Evolutionary conservation across 2,329 filamentous ascomycete species (phyloP).

Genomic region (Venturia carpophila): DNA sequence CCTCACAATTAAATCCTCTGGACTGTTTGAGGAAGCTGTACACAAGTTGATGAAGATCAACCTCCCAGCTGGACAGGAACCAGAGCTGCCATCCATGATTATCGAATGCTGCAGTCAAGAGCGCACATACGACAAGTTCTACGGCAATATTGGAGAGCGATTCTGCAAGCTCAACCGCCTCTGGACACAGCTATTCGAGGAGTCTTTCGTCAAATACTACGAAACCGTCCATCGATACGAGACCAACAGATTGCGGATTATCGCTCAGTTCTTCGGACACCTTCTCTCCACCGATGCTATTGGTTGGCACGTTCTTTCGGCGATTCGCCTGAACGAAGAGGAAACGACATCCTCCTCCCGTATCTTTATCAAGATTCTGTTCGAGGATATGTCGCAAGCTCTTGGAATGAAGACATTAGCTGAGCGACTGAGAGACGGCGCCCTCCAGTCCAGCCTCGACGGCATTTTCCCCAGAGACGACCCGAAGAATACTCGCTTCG

Average conservation of each 20-base stretch:
- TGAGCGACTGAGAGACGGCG: conserved; percentile 68
- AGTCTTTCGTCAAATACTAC: conserved; percentile 87
- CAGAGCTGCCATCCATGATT: conserved; percentile 91
- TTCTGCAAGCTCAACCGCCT: conserved; percentile 94
- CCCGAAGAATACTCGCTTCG: conserved; percentile 84
- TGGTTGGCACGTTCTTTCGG: conserved; percentile 80
- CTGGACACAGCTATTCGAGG: conserved; percentile 89
- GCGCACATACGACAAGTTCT: conserved; percentile 96
- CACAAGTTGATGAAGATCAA: conserved; percentile 91
- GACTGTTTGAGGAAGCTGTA: conserved; percentile 91
- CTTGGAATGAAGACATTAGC: conserved; percentile 76
- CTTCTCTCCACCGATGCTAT: conserved; percentile 81
- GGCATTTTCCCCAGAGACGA: conserved; percentile 88
- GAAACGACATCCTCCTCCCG: conserved; percentile 93
- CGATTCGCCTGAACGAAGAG: conserved; percentile 87
- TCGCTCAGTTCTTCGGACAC: conserved; percentile 90
- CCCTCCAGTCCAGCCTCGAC: conserved; percentile 66
- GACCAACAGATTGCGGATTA: conserved; percentile 89
- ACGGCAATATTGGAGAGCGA: conserved; percentile 84
- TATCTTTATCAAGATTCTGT: conserved; percentile 97
- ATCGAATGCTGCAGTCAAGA: conserved; percentile 96
- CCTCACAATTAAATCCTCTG: conserved; percentile 92
- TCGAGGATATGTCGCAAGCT: conserved; percentile 83
- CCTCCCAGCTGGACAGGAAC: conserved; percentile 76
- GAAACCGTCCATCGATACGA: conserved; percentile 96